A percentile compares a stretch with the other conserved stretches of the same genome.
phyloP scores from a whole-genome alignment of 2,329 filamentous ascomycete genomes.

The Aureobasidium lini region DNA sequence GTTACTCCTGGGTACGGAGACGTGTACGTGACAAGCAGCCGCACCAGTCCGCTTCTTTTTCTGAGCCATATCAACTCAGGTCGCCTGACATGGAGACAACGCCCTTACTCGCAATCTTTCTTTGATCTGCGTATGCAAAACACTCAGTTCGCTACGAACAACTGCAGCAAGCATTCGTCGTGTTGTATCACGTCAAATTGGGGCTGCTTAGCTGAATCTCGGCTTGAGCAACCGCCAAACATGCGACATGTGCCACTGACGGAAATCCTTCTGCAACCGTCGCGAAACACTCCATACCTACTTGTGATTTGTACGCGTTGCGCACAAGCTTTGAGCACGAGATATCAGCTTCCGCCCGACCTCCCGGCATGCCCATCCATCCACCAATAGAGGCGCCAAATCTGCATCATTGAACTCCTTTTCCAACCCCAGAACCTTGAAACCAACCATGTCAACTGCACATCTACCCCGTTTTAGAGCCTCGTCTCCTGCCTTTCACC shows the following conservation, averaged over 20 bases:
- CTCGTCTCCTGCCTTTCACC: not conserved
- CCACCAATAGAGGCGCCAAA: not conserved
- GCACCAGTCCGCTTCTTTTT: not conserved
- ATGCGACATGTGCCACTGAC: slow-evolving; percentile 6
- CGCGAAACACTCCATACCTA: not conserved
- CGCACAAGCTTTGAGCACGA: slow-evolving; percentile 12
- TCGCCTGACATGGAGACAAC: slow-evolving; percentile 5
- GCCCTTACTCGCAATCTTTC: not conserved
- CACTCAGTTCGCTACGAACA: not conserved
- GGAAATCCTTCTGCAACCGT: slow-evolving; percentile 5
- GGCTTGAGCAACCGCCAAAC: slow-evolving; percentile 7
- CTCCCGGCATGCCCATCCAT: slow-evolving; percentile 4
- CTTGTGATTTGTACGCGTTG: not conserved
- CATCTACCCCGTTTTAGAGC: not conserved
- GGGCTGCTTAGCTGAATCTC: not conserved
- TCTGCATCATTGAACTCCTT: slow-evolving; percentile 11
- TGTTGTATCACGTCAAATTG: slow-evolving; percentile 7
- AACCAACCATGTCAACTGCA: not conserved
- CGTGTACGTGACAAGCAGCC: not conserved
- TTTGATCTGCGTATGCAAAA: not conserved
- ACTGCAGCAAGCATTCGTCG: not conserved
- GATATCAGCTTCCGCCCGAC: slow-evolving; percentile 7
- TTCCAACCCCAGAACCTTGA: slow-evolving; percentile 1
- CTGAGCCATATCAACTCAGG: not conserved
- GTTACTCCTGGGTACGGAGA: no score